A percentile compares a stretch with the other conserved stretches of the same genome.
These are phyloP conservation scores for Mycena sanguinolenta DNA, from an alignment of 768 basidiomycete genomes.

Conservation along the genomic window DNA sequence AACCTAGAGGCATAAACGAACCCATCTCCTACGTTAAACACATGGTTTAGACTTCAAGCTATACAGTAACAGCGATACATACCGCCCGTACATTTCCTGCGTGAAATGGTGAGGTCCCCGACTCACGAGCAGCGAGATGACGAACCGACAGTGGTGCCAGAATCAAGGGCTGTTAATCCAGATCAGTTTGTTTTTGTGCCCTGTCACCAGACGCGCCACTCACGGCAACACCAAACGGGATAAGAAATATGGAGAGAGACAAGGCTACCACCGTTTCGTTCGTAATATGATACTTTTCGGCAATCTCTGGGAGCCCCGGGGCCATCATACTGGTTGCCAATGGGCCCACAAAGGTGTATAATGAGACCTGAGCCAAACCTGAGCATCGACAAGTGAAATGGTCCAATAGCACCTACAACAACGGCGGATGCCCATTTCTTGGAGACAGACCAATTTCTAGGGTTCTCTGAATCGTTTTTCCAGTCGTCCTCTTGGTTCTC, in stretches of 20 bases:
- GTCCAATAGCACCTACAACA: neutral
- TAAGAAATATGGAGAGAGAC: constrained; percentile 73
- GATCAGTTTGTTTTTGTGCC: neutral
- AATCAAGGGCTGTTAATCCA: constrained; percentile 17
- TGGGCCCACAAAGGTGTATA: constrained; percentile 55
- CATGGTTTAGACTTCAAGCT: neutral
- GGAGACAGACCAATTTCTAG: constrained; percentile 54
- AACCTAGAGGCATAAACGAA: neutral
- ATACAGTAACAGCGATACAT: neutral
- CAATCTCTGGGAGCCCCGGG: constrained; percentile 72
- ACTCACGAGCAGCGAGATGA: neutral
- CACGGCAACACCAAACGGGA: constrained; percentile 75
- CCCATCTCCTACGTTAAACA: constrained; percentile 30
- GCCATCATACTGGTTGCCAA: constrained; percentile 68
- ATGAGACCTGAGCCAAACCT: constrained; percentile 50
- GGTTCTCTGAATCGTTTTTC: constrained; percentile 42
- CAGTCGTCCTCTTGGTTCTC: constrained; percentile 43
- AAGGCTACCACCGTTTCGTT: constrained; percentile 65
- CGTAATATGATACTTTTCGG: constrained; percentile 63
- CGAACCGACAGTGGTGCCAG: constrained; percentile 55
- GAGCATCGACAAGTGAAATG: neutral
- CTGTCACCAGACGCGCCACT: constrained; percentile 49
- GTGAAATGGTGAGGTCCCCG: neutral
- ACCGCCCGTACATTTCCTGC: constrained; percentile 39
- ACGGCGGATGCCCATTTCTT: constrained; percentile 39